Base-by-base conservation (phyloP, 352 stramenopile species). In the Thalassiosira livingstoniorum region DNA sequence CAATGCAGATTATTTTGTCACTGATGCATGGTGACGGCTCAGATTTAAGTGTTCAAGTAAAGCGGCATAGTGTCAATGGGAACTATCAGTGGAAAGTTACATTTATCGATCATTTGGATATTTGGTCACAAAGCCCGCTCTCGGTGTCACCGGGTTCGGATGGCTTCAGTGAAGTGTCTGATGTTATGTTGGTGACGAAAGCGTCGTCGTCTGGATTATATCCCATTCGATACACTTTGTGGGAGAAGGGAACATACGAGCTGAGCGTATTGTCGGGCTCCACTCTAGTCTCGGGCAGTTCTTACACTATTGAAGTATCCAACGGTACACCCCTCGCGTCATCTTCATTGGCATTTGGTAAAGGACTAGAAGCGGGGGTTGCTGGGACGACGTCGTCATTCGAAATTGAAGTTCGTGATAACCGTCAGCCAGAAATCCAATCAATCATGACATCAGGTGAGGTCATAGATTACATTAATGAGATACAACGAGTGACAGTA, bases 331-430 rank as follows among this genome's bases (percentile, higher is more conserved):
- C 85, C 25, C 91, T 93, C 0, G 67, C 97, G 55, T 94, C 92
- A 2, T 81, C 92, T 3, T 97, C 94, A 23, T 96, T 94, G 11
- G 80, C 96, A 10, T 90, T 88, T 21, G 96, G 94, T 4, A 86
- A 94, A 39, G 95, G 91, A 66, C 90, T 98, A 3, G 83, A 93
- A 21, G 87, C 91, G 51, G 95, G 93, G 29, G 69, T 94, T 42
- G 94, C 94, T 37, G 94, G 94, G 63, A 79, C 93, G 65, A 32
- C 78, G 15, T 78, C 93, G 11, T 78, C 68, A 21, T 97, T 99
- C 53, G 92, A 96, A 66, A 94, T 99, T 21, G 93, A 97, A 80
- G 86, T 97, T 13, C 97, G 97, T 66, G 97, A 99, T 73, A 86
- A 62, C 2, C 77, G 86, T n/a, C 81, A 88, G 64, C 63, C 63